phyloP scores from a whole-genome alignment of 2,329 filamentous ascomycete species.

The Aspergillus pseudonomiae region DNA sequence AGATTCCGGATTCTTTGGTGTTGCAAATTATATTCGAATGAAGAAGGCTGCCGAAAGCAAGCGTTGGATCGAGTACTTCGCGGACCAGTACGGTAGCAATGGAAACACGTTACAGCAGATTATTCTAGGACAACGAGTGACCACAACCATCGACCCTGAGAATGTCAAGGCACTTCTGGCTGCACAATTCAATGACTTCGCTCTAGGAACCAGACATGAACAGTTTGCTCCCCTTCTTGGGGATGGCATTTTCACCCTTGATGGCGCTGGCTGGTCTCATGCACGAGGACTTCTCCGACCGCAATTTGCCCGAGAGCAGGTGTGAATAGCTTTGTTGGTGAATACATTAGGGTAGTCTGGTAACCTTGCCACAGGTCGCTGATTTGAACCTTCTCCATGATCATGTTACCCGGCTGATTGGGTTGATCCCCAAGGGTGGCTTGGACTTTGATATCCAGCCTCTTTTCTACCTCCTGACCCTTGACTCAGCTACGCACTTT shows the following conservation, averaged over 20 bases:
- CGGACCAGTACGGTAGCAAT: no score
- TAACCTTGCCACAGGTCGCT: slow-evolving; percentile 27
- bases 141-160: neutral
- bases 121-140: no score
- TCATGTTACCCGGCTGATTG: slow-evolving; percentile 72
- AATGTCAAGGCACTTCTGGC: neutral
- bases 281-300: slow-evolving; percentile 79
- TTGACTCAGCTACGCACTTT: slow-evolving; percentile 87
- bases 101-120: no score
- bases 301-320: slow-evolving; percentile 82
- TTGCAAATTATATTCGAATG: no score
- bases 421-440: slow-evolving; percentile 55
- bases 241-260: neutral
- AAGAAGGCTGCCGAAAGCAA: no score
- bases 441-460: slow-evolving; percentile 69
- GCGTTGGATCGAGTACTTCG: no score
- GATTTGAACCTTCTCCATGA: slow-evolving; percentile 80
- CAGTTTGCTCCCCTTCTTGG: neutral
- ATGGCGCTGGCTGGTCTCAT: slow-evolving; percentile 51
- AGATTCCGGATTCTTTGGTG: no score
- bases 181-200: neutral
- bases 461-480: slow-evolving; percentile 77
- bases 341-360: no score
- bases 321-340: slow-evolving; percentile 39
- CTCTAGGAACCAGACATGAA: neutral